Percentiles rank a stretch among this genome's conserved stretches.
phyloP scores from a whole-genome alignment of 352 stramenopile genomes.

The Globisporangium cylindrosporum region DNA sequence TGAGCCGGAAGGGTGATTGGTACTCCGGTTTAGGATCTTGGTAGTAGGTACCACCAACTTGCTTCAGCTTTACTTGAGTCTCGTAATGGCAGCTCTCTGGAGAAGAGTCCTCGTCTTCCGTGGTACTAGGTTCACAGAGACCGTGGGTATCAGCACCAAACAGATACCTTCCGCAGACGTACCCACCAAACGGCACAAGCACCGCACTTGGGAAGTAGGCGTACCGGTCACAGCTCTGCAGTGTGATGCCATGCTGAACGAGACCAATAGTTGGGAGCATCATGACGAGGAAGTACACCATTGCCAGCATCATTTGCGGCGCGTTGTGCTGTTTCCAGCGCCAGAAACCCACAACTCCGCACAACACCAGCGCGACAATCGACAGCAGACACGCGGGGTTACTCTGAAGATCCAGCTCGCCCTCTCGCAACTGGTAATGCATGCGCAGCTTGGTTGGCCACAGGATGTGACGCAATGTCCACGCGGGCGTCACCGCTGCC shows the following conservation, averaged over 20 bases:
- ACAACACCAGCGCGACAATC: slow-evolving; percentile 21
- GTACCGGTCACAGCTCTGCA: slow-evolving; percentile 56
- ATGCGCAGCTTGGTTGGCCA: slow-evolving; percentile 46
- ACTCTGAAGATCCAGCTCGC: slow-evolving; percentile 23
- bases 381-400: slow-evolving; percentile 39
- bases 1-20: not conserved
- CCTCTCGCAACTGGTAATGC: slow-evolving; percentile 52
- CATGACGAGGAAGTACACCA: slow-evolving; percentile 40
- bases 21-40: not conserved
- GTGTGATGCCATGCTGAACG: slow-evolving; percentile 70
- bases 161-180: slow-evolving; percentile 16
- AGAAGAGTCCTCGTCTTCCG: not conserved
- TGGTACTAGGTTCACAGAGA: not conserved
- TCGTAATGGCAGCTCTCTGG: not conserved
- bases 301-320: slow-evolving; percentile 26
- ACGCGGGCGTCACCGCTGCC: slow-evolving; percentile 31
- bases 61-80: not conserved
- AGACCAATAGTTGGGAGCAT: slow-evolving; percentile 57
- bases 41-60: not conserved
- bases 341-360: not conserved
- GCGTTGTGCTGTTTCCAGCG: slow-evolving; percentile 2
- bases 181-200: slow-evolving; percentile 35
- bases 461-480: slow-evolving; percentile 32
- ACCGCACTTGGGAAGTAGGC: slow-evolving; percentile 55
- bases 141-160: slow-evolving; percentile 11